Conservation (phyloP, 306 rosid species). For the Senna siamea region DNA sequence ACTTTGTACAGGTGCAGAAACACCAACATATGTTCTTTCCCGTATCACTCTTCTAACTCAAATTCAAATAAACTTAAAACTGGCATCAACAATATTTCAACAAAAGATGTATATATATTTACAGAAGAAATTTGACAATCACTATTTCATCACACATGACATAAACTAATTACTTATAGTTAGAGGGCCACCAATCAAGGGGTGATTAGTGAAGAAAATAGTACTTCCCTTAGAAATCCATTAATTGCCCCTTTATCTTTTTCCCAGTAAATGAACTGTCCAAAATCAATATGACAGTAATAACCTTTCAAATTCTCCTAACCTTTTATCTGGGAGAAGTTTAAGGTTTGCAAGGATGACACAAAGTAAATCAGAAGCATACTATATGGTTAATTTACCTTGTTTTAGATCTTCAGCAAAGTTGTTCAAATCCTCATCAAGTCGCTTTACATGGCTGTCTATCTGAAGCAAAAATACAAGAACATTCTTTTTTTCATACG, state of each 20-base stretch:
- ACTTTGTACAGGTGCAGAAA: conserved; percentile 19
- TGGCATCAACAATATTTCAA: conserved; percentile 8
- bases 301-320: not conserved
- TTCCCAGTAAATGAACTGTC: not conserved
- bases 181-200: not conserved
- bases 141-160: not conserved
- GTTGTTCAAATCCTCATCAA: conserved; percentile 90
- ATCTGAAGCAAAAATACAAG: conserved; percentile 64
- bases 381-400: conserved; percentile 57
- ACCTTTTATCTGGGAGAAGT: conserved; percentile 10
- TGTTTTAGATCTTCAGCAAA: conserved; percentile 96
- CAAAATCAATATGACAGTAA: conserved; percentile 18
- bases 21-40: conserved; percentile 8
- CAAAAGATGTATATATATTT: not conserved
- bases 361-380: conserved; percentile 32
- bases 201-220: conserved; percentile 14
- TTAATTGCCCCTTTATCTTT: not conserved
- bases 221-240: conserved; percentile 17
- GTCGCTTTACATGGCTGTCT: conserved; percentile 94
- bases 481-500: no score
- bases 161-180: conserved; percentile 24
- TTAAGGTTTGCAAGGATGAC: conserved; percentile 26
- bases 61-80: not conserved
- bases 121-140: not conserved
- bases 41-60: not conserved